A percentile compares a stretch with the other conserved stretches of the same genome.
phyloP scores from a whole-genome alignment of 1,284 basidiomycete genomes.

The Neotropicomus parvogracilis region DNA sequence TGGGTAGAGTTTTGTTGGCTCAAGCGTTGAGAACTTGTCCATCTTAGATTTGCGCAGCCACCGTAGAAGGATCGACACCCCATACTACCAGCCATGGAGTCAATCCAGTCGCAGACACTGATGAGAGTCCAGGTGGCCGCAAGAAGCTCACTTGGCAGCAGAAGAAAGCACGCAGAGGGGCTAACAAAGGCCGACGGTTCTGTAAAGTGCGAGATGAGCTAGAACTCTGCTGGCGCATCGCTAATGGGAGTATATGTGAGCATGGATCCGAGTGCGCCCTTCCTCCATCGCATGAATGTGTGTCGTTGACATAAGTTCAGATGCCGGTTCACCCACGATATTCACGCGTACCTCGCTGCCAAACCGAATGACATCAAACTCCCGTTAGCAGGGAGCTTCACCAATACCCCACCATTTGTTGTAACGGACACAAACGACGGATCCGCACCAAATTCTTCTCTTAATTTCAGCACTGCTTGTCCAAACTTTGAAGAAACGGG shows the following conservation, averaged over 20 bases:
- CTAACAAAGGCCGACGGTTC: constrained; percentile 76
- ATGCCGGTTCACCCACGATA: constrained; percentile 82
- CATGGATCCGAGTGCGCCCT: constrained; percentile 56
- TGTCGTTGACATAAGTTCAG: constrained; percentile 34
- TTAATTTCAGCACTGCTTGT: constrained; percentile 56
- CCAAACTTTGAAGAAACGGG: constrained; percentile 75
- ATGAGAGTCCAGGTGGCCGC: constrained; percentile 35
- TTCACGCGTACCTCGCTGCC: constrained; percentile 68
- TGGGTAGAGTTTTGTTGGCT: constrained; percentile 67
- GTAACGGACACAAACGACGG: constrained; percentile 5
- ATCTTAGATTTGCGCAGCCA: constrained; percentile 39
- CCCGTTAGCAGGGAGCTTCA: constrained; percentile 43
- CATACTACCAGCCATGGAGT: constrained; percentile 31
- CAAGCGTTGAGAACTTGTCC: constrained; percentile 77
- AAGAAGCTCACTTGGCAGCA: constrained; percentile 55
- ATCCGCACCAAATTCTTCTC: constrained; percentile 28
- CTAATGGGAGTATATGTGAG: constrained; percentile 62
- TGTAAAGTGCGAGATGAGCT: constrained; percentile 69
- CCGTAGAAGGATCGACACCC: constrained; percentile 60
- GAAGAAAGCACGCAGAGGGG: constrained; percentile 70
- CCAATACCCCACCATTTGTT: constrained; percentile 47
- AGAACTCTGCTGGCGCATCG: constrained; percentile 72
- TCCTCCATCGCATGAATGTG: neutral
- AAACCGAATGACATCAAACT: constrained; percentile 76
- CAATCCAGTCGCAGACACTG: constrained; percentile 25